Base-by-base conservation (phyloP, 2,329 filamentous ascomycete genomes). In the Akanthomyces dipterigenus region DNA sequence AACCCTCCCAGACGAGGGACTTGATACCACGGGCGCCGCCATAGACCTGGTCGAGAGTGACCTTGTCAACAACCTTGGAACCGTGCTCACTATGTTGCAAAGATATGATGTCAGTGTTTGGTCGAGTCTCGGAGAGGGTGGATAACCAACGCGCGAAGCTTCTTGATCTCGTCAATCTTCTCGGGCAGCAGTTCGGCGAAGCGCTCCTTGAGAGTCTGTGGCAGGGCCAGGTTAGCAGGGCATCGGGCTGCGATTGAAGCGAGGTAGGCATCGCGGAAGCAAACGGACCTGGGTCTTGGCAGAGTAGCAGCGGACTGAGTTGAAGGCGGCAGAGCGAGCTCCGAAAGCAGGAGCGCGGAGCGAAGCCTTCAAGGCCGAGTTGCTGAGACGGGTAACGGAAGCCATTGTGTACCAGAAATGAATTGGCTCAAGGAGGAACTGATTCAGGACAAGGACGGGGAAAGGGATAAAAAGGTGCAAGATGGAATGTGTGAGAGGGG, bases 81-180 rank as follows among this genome's bases (percentile, higher is more conserved):
- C 95, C 95, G 78, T 96, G 87, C 75, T 96, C 93, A 82, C 92
- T 96, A 70, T 64, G 45, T 61, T 22, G 63, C 60, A n/a, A 46
- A 22, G 2, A 53, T 31, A 28, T 56, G 5, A 57, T 28, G 63
- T 63, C 54, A 62, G 57, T 48, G 20, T 28, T 24, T 18, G 38
- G 24, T 63, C 63, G 40, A 22, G 28, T 24, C 20, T 36, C 50
- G 60, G 34, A 22, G 38, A 45, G 49, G 40, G 8, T 28, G 64
- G 56, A 60, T 48, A 62, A 79, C 88, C 76, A 83, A 96, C 91
- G 97, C 97, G 78, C 91, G 87, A 73, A 99, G 88, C 78, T 91
- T 88, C 91, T 99, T 99, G 84, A 99, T 92, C 87, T 98, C 91
- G 82, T 99, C 95, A 75, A 97, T 89, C 87, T 98, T 96, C 77